phyloP scores from a whole-genome alignment of 1,284 basidiomycete genomes.

The Athelia sp. region DNA sequence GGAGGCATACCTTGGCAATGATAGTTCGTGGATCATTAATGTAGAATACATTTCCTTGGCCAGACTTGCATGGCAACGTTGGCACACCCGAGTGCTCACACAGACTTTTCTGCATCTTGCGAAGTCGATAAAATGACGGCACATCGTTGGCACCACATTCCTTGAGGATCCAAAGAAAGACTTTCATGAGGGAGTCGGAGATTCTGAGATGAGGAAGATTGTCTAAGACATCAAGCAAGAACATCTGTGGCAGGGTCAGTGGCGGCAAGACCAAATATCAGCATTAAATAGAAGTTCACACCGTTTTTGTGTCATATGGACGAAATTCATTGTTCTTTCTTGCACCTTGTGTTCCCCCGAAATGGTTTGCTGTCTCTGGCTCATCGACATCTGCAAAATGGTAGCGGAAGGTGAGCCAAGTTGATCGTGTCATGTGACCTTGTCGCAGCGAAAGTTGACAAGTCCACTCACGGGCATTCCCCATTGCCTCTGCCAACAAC shows the following conservation, averaged over 20 bases:
- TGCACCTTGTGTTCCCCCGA: not conserved
- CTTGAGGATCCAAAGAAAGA: conserved; percentile 23
- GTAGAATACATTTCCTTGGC: conserved; percentile 19
- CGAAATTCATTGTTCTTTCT: not conserved
- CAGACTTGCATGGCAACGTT: conserved; percentile 17
- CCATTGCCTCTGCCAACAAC: not conserved
- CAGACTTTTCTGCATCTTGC: conserved; percentile 17
- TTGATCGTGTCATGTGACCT: not conserved
- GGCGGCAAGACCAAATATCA: not conserved
- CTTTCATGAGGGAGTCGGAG: conserved; percentile 19
- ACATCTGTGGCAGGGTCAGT: conserved; percentile 9
- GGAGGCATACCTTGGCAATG: conserved; percentile 9
- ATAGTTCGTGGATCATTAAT: conserved; percentile 8
- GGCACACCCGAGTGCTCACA: conserved; percentile 12
- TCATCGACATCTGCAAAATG: not conserved
- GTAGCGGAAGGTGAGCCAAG: not conserved
- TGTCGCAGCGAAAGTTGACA: not conserved
- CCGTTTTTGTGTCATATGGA: not conserved
- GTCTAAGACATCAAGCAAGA: conserved; percentile 14
- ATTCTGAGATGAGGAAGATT: conserved; percentile 16
- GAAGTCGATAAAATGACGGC: conserved; percentile 21
- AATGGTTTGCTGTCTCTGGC: not conserved
- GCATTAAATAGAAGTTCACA: not conserved
- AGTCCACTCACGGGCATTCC: not conserved
- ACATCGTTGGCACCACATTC: conserved; percentile 20